Evolutionary conservation across 805 yeast species (phyloP).

Genomic region (Cyberlindnera japonica): DNA sequence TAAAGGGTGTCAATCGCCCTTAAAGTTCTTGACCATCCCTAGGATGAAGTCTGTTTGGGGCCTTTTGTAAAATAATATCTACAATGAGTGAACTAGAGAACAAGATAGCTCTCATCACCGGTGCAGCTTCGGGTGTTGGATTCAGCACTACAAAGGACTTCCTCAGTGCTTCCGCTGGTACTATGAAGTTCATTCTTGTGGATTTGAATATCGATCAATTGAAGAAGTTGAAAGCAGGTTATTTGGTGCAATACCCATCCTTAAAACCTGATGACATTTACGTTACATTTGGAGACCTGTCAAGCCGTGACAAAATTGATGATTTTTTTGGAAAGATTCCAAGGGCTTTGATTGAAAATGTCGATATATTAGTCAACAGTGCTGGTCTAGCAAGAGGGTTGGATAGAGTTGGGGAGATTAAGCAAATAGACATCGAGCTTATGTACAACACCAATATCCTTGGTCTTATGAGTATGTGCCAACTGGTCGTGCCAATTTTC

Average conservation of each 20-base stretch:
- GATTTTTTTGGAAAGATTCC: conserved; percentile 45
- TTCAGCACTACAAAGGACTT: conserved; percentile 83
- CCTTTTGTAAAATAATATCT: too few relatives aligned
- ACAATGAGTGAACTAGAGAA: background rate
- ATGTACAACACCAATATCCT: conserved; percentile 86
- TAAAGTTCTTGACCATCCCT: too few relatives aligned
- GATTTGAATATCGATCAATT: conserved; percentile 69
- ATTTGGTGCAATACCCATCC: conserved; percentile 43
- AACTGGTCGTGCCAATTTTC: conserved; percentile 63
- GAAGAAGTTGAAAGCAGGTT: conserved; percentile 42
- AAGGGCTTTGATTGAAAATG: conserved; percentile 51
- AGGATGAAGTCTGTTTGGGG: too few relatives aligned
- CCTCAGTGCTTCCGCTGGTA: conserved; percentile 67
- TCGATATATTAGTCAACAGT: conserved; percentile 64
- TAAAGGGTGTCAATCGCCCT: background rate
- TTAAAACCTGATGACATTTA: conserved; percentile 35
- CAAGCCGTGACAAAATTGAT: conserved; percentile 46
- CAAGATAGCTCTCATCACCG: conserved; percentile 79
- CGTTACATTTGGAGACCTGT: conserved; percentile 52
- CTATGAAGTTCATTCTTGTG: conserved; percentile 62
- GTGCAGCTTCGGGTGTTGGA: conserved; percentile 95
- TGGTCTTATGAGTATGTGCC: conserved; percentile 80
- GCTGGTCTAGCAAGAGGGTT: conserved; percentile 79
- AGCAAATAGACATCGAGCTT: conserved; percentile 54
- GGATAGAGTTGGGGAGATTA: conserved; percentile 69